Evolutionary conservation across 2,329 filamentous ascomycete species (phyloP).

Genomic region (Ophiognomonia clavigignenti-juglandacearum): DNA sequence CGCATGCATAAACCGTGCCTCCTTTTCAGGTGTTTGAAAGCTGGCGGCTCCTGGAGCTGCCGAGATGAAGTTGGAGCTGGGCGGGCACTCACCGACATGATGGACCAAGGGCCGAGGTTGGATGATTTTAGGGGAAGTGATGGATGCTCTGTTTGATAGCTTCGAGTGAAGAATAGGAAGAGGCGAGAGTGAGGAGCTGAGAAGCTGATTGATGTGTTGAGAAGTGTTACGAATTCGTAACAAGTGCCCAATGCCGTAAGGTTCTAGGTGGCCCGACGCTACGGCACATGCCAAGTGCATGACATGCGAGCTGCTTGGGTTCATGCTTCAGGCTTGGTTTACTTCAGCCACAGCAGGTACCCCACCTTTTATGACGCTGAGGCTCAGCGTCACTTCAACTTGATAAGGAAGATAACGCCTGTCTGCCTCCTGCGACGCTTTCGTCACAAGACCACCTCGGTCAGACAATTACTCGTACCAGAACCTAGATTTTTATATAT

Average conservation of each 20-base stretch:
- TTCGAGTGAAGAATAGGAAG: background rate
- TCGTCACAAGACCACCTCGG: background rate
- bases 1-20: constrained; percentile 17
- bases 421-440: no score
- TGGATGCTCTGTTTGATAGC: no score
- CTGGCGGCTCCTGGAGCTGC: constrained; percentile 10
- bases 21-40: constrained; percentile 10
- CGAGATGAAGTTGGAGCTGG: constrained; percentile 11
- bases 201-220: background rate
- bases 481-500: background rate
- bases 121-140: background rate
- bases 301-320: no score
- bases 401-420: no score
- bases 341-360: no score
- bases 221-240: no score
- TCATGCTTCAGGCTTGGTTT: no score
- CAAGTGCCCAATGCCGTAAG: no score
- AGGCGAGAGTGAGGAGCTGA: background rate
- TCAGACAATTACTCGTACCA: background rate
- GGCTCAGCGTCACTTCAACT: no score
- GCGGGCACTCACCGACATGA: constrained; percentile 15
- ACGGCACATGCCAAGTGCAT: no score
- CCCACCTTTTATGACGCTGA: no score
- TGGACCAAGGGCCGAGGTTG: constrained; percentile 16
- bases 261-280: no score